phyloP scores from a whole-genome alignment of 2,329 filamentous ascomycete species.

The Colletotrichum higginsianum region DNA sequence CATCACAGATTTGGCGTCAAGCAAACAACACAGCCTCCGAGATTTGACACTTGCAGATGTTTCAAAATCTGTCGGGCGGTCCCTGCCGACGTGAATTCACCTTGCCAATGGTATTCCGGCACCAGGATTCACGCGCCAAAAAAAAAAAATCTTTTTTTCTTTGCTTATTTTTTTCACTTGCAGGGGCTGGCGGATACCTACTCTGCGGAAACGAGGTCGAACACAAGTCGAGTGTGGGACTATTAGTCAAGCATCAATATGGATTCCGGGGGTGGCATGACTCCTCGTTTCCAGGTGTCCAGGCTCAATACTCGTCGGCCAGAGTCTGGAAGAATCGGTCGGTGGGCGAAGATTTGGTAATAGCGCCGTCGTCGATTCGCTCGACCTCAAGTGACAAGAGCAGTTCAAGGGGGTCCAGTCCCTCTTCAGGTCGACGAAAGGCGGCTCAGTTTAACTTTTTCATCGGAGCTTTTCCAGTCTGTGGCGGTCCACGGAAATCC shows the following conservation, averaged over 20 bases:
- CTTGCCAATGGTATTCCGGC: neutral
- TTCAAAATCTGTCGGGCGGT: slow-evolving; percentile 8
- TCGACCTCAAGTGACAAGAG: too few species aligned
- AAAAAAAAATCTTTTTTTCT: too few species aligned
- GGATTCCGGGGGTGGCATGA: slow-evolving; percentile 12
- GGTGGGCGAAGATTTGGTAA: slow-evolving; percentile 16
- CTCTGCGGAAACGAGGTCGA: neutral
- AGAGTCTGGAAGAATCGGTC: slow-evolving; percentile 5
- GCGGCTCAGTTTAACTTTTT: slow-evolving; percentile 28
- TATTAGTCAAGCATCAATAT: slow-evolving; percentile 25
- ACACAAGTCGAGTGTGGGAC: slow-evolving; percentile 15
- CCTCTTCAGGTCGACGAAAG: too few species aligned
- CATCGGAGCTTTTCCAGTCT: neutral
- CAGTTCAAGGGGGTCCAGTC: too few species aligned
- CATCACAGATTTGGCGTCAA: neutral
- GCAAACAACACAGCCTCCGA: too few species aligned
- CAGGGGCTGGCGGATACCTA: slow-evolving; percentile 17
- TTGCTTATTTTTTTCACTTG: neutral
- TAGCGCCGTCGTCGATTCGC: slow-evolving; percentile 11
- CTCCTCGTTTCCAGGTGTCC: neutral
- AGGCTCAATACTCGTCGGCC: neutral
- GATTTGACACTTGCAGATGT: neutral
- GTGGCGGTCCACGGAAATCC: slow-evolving; percentile 3
- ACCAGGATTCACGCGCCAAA: neutral
- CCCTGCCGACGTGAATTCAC: slow-evolving; percentile 6